These are phyloP conservation scores for Blastobotrys illinoisensis DNA, from an alignment of 1,139 yeast genomes.

Conservation along the genomic window DNA sequence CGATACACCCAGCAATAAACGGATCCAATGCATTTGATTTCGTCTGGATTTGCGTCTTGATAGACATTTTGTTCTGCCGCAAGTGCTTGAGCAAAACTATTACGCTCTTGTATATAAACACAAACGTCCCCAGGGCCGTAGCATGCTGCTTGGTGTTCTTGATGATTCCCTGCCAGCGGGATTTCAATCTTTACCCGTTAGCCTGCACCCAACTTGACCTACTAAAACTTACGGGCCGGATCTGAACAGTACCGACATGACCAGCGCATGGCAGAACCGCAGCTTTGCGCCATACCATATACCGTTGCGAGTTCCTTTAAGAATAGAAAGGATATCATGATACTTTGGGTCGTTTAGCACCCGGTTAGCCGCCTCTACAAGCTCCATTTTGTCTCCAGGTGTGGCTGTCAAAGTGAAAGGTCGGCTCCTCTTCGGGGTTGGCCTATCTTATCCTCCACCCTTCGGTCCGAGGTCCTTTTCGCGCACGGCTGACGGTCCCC, in stretches of 20 bases:
- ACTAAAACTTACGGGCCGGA: conserved; percentile 29
- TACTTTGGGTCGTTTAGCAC: conserved; percentile 30
- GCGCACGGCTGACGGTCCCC: neutral
- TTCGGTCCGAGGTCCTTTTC: neutral
- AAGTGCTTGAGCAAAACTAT: conserved; percentile 27
- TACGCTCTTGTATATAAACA: conserved; percentile 50
- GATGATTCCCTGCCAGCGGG: conserved; percentile 46
- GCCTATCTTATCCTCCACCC: neutral
- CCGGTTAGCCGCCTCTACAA: conserved; percentile 14
- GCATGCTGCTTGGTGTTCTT: conserved; percentile 65
- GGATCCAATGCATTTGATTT: conserved; percentile 35
- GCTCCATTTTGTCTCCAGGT: neutral
- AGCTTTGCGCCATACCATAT: conserved; percentile 59
- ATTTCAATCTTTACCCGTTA: conserved; percentile 27
- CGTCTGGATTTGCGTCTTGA: conserved; percentile 23
- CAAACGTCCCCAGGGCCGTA: conserved; percentile 59
- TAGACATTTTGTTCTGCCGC: conserved; percentile 15
- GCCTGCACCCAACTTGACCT: neutral
- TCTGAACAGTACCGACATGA: conserved; percentile 53
- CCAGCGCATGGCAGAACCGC: conserved; percentile 69
- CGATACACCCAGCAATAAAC: conserved; percentile 58
- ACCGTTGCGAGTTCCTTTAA: conserved; percentile 38
- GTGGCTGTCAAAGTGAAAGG: neutral
- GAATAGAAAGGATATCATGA: conserved; percentile 32
- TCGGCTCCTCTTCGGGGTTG: neutral